These are phyloP conservation scores for Hypoxylon lenormandii DNA, from an alignment of 495 filamentous ascomycete species.

Conservation along the genomic window DNA sequence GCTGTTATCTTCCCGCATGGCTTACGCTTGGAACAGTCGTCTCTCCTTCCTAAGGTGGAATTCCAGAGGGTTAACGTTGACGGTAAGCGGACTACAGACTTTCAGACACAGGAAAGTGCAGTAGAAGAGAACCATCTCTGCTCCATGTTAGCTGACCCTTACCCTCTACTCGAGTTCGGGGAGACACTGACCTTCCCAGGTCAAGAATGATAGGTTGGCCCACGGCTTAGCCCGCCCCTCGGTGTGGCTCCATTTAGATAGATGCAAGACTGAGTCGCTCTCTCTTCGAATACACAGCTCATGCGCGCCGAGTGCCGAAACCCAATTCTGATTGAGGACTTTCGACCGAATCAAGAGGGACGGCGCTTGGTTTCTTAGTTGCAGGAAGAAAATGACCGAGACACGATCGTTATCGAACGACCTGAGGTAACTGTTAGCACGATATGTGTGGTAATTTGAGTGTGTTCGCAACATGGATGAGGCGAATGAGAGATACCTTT, in stretches of 20 bases:
- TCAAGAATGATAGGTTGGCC: slow-evolving; percentile 65
- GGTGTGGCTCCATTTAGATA: slow-evolving; percentile 62
- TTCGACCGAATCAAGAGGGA: slow-evolving; percentile 58
- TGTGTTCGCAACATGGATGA: not conserved
- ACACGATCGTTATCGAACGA: slow-evolving; percentile 65
- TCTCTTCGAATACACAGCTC: slow-evolving; percentile 64
- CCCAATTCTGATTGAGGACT: slow-evolving; percentile 58
- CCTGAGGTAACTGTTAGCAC: slow-evolving; percentile 46
- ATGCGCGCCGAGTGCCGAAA: slow-evolving; percentile 61
- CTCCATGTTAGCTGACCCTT: slow-evolving; percentile 26
- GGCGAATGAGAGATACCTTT: slow-evolving; percentile 53
- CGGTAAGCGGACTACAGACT: slow-evolving; percentile 69
- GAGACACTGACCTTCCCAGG: slow-evolving; percentile 65
- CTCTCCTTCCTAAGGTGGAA: slow-evolving; percentile 72
- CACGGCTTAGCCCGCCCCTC: slow-evolving; percentile 61
- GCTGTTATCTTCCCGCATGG: not conserved
- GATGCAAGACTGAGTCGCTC: slow-evolving; percentile 58
- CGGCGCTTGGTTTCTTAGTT: slow-evolving; percentile 55
- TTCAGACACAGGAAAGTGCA: slow-evolving; percentile 80
- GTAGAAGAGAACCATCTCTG: slow-evolving; percentile 81
- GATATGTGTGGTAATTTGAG: not conserved
- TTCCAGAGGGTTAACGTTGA: slow-evolving; percentile 66
- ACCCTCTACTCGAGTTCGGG: not conserved
- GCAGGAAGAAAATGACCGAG: slow-evolving; percentile 62
- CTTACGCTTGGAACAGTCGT: slow-evolving; percentile 76